Base-by-base conservation (phyloP, 345 rosid species). In the Lepidium sativum region DNA sequence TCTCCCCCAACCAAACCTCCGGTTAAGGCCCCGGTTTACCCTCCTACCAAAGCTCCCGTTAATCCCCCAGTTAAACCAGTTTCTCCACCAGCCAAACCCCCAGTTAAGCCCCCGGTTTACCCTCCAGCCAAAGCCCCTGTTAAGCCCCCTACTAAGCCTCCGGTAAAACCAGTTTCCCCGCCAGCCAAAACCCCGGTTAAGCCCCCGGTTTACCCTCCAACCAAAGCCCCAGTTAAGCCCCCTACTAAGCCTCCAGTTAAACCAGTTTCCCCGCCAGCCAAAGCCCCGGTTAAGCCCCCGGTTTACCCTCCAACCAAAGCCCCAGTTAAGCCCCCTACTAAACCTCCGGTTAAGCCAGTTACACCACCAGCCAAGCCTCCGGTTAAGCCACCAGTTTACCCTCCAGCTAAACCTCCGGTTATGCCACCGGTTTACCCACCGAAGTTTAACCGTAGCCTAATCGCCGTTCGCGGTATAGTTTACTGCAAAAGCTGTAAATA, bases 401-500 rank as follows among this genome's bases (percentile, higher is more conserved):
- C 83, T 35, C 82, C 82, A 1, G 56, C 68, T 0, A 49, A 63
- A 20, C 79, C 87, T 0, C 73, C 79, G 0, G 72, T 73, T 0
- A 34, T 9, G 63, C 82, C 82, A 2, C 74, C 75, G 6, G 62
- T 70, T n/a, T 73, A 74, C 58, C 80, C 86, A 0, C 74, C 79
- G 0, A 40, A 29, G 43, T 70, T 83, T 53, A 71, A 58, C 25
- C 76, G 97, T 75, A 79, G 78, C 42, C 70, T 87, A 42, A 76
- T 90, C 0, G 91, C 90, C 1, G 91, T 94, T 9, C 86, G 79
- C 44, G 99, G 97, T 12, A 85, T 80, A 1, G 92, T 94, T 9
- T 90, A 67, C 67, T 88, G 96, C 92, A 94, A 83, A 77, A 78
- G 92, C 27, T 94, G 99, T 90, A 84, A 83, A 34, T 88, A 88